Percentiles rank a stretch among this genome's conserved stretches.
Evolutionary conservation across 768 basidiomycete genomes (phyloP).

Genomic region (Pleurotus tuoliensis): DNA sequence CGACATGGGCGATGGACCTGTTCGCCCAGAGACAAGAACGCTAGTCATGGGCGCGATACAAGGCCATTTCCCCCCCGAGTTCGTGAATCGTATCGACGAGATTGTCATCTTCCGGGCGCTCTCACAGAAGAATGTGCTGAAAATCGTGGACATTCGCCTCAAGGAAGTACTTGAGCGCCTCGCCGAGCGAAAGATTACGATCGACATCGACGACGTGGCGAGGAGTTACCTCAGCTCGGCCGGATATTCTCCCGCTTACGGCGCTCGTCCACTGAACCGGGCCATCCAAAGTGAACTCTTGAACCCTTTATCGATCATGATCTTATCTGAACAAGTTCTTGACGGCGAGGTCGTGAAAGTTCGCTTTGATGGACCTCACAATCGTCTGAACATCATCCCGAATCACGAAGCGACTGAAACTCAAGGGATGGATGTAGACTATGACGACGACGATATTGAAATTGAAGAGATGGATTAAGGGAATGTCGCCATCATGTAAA

Average conservation of each 20-base stretch:
- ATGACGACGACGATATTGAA: conserved; percentile 53
- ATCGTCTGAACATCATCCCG: conserved; percentile 71
- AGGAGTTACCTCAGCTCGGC: conserved; percentile 72
- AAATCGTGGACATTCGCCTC: conserved; percentile 87
- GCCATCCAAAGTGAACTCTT: conserved; percentile 90
- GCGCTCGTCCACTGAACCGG: conserved; percentile 89
- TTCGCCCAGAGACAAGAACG: conserved; percentile 53
- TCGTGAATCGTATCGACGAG: conserved; percentile 87
- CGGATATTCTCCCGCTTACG: conserved; percentile 81
- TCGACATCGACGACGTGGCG: conserved; percentile 73
- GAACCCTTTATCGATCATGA: conserved; percentile 82
- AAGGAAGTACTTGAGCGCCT: conserved; percentile 84
- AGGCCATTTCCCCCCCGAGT: conserved; percentile 87
- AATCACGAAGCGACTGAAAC: conserved; percentile 66
- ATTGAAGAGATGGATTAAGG: conserved; percentile 66
- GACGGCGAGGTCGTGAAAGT: conserved; percentile 79
- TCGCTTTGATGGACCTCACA: conserved; percentile 77
- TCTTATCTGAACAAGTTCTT: conserved; percentile 77
- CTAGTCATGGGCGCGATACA: conserved; percentile 80
- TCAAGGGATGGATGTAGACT: conserved; percentile 61
- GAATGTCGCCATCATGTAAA: neutral
- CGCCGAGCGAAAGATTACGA: conserved; percentile 70
- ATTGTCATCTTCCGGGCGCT: conserved; percentile 82
- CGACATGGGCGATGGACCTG: conserved; percentile 69
- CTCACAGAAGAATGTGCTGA: conserved; percentile 69